Percentiles rank a stretch among this genome's conserved stretches.
Evolutionary conservation across 371 early-diverging fungal genomes (phyloP).

Genomic region (Vavraia culicis): DNA sequence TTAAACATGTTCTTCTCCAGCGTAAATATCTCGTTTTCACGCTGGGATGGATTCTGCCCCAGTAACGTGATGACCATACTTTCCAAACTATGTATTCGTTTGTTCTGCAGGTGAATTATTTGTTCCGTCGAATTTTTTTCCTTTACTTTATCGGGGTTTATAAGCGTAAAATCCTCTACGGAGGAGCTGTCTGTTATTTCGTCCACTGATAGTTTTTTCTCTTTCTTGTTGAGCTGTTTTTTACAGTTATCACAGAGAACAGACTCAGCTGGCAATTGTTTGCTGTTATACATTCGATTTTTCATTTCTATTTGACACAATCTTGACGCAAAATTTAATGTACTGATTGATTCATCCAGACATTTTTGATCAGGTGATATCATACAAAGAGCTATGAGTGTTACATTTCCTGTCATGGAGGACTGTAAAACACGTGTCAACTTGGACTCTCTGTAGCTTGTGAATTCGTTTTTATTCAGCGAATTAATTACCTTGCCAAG

Average conservation of each 20-base stretch:
- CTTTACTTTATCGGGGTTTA: no score
- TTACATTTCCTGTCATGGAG: conserved; percentile 60
- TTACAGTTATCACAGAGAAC: no score
- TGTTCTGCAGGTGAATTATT: conserved; percentile 5
- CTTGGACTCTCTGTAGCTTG: conserved; percentile 69
- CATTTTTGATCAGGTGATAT: conserved; percentile 52
- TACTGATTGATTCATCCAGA: conserved; percentile 66
- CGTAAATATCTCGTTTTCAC: conserved; percentile 23
- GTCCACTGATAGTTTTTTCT: no score
- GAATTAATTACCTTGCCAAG: conserved; percentile 41
- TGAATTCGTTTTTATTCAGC: conserved; percentile 47
- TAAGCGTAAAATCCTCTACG: no score
- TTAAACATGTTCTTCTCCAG: conserved; percentile 38
- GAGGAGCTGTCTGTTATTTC: no score
- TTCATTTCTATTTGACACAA: conserved; percentile 6
- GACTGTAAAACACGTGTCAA: conserved; percentile 61
- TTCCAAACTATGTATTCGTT: conserved; percentile 31
- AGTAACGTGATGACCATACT: conserved; percentile 18
- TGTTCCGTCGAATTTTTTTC: neutral
- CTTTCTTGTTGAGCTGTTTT: no score
- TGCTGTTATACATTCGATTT: no score
- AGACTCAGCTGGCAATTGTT: no score
- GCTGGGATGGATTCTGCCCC: conserved; percentile 6
- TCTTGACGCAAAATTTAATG: conserved; percentile 50
- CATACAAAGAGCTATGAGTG: conserved; percentile 74